Evolutionary conservation across 441 rosid genomes (phyloP), one percentile per base, ranked within the genome.

Genomic region (Adansonia gregorii): DNA sequence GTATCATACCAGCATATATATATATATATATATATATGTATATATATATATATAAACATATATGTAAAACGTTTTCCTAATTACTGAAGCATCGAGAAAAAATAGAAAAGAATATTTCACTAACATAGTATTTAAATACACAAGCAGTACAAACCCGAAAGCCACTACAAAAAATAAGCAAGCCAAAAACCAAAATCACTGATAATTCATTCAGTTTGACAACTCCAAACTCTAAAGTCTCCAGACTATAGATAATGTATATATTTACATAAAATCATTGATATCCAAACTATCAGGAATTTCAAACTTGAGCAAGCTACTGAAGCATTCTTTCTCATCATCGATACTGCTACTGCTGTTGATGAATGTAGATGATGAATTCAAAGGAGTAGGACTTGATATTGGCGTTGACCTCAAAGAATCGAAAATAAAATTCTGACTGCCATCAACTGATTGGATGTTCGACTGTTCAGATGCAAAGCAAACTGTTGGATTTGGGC

Each of bases 261-360:
- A 11, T 69, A 83, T 79, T 83, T 74, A 89, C 89, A 91, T 69
- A 83, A 90, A 92, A 64, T 92, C 97, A 59, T 79, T 86, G 73
- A 95, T 79, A 78, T 83, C 88, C 72, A 93, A 86, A 84, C 86
- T 82, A 67, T 89, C 92, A 1, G 93, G 95, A 84, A 93, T 86
- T 46, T 87, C 92, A 54, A 95, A 91, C 86, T 93, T 87, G 58
- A 93, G 84, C 80, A 91, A 88, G 84, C 83, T 85, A 83, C 90
- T 91, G 88, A 88, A 88, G 83, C 94, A 85, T 64, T 90, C 95
- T 75, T 77, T 88, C 79, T 95, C 94, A 52, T 87, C 93, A 69
- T 90, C 93, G 5, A 80, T 72, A 71, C 80, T 75, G 80, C 83
- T 75, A 80, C 85, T 74, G 65, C 73, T 76, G 76, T 88, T 87